Base-by-base conservation (phyloP, 2,329 filamentous ascomycete species). In the Tolypocladium cylindrosporum region DNA sequence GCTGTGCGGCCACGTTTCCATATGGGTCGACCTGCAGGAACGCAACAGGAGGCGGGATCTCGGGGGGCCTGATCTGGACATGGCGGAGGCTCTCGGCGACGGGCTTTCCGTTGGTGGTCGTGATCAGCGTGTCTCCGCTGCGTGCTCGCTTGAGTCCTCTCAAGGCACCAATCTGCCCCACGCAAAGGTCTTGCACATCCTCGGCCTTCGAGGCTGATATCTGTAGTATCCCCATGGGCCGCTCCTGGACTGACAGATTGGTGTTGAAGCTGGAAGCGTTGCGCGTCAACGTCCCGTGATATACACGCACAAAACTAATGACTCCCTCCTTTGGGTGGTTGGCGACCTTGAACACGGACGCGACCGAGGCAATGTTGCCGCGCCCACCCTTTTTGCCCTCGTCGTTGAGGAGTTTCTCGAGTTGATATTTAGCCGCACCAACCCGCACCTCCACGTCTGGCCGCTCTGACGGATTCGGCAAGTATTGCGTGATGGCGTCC, bases 121-220 rank as follows among this genome's bases (percentile, higher is more conserved):
- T 85, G 40, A 97, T 82, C 19, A 99, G 74, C 0, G 94, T 99
- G 68, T 99, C 94, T 1, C 94, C 94, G 1, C 94, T 99, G 42
- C 94, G 83, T n/a, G 93, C 88, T 66, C 88, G 83, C 69, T 96
- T 97, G 21, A 97, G 81, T 0, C 93, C 94, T 16, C 89, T 87
- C 55, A 99, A 87, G 4, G 96, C 94, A 39, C 94, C 94, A 60
- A 99, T 99, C 69, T 97, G 92, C 0, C 94, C 94, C 0, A 90
- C 85, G 3, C 84, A 78, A 42, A 99, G 88, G 36, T 86, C 83
- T 24, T 87, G 83, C 27, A 97, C 87, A 62, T 97, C 91, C 19
- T 95, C 83, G 0, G 92, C 88, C 67, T 95, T 90, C 41, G 87
- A 87, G 55, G 91, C 94, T 60, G 94, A 95, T 77, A 97, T 95